These are phyloP conservation scores for Phoma sp. DNA, from an alignment of 2,329 filamentous ascomycete genomes.

Conservation along the genomic window DNA sequence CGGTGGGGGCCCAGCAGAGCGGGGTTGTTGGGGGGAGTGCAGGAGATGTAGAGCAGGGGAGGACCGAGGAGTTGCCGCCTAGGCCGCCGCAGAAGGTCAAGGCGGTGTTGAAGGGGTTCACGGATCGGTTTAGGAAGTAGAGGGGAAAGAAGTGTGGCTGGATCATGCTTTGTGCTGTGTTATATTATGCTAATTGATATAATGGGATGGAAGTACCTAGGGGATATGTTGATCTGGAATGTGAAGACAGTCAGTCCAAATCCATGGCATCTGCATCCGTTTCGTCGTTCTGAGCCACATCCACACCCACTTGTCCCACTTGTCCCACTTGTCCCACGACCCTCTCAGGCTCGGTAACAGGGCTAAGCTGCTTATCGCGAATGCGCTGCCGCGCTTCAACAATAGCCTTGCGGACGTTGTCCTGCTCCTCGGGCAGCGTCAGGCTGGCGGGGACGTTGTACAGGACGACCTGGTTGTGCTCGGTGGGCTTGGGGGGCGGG, in stretches of 20 bases:
- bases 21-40: constrained; percentile 32
- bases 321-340: not conserved
- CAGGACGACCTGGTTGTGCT: constrained; percentile 73
- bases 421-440: constrained; percentile 74
- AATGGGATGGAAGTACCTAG: not conserved
- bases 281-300: too few species aligned
- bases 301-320: not conserved
- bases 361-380: constrained; percentile 62
- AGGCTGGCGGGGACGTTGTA: constrained; percentile 82
- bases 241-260: constrained; percentile 54
- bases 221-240: too few species aligned
- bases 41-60: constrained; percentile 21
- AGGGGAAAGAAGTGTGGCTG: constrained; percentile 32
- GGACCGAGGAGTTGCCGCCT: constrained; percentile 31
- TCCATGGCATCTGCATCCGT: constrained; percentile 71
- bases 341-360: constrained; percentile 44
- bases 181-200: too few species aligned
- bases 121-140: constrained; percentile 38
- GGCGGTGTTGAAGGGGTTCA: constrained; percentile 35
- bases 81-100: constrained; percentile 41
- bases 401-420: constrained; percentile 80
- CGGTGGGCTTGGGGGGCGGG: constrained; percentile 52
- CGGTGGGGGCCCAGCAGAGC: constrained; percentile 33
- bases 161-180: constrained; percentile 27
- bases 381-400: constrained; percentile 76